Conservation (phyloP, 1,139 yeast genomes). For the Candida tropicalis region DNA sequence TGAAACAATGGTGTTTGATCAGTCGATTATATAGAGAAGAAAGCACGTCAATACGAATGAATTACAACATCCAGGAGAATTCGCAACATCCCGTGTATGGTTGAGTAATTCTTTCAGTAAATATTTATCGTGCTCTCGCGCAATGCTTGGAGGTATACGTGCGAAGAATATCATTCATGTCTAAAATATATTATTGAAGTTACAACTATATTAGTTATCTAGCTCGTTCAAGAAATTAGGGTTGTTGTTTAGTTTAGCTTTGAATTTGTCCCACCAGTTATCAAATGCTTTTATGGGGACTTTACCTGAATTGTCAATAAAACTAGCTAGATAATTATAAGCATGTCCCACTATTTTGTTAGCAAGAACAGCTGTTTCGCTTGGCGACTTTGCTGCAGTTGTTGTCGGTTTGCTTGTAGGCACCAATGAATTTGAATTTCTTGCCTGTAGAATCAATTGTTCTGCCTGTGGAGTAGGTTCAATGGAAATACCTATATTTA, state of each 20-base stretch:
- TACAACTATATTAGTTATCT: constrained; percentile 13
- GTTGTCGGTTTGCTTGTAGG: constrained; percentile 19
- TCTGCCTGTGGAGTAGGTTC: constrained; percentile 73
- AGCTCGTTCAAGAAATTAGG: constrained; percentile 72
- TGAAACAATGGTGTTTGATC: too few relatives aligned
- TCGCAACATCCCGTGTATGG: too few relatives aligned
- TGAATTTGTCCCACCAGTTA: constrained; percentile 96
- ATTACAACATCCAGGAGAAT: too few relatives aligned
- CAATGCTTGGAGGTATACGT: too few relatives aligned
- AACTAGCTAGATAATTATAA: constrained; percentile 85
- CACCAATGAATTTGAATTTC: constrained; percentile 20
- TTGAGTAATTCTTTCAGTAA: background rate
- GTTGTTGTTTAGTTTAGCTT: constrained; percentile 69
- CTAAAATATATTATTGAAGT: too few relatives aligned
- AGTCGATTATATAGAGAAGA: too few relatives aligned
- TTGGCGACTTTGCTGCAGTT: constrained; percentile 21
- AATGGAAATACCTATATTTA: constrained; percentile 84
- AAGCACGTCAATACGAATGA: too few relatives aligned
- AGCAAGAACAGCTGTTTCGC: constrained; percentile 58
- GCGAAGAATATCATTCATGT: too few relatives aligned
- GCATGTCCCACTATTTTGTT: constrained; percentile 90
- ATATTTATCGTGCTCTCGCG: too few relatives aligned
- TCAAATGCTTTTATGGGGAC: constrained; percentile 90
- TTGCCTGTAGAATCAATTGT: constrained; percentile 41
- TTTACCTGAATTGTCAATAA: constrained; percentile 73